Base-by-base conservation (phyloP, 129 eudicot species). In the sunflower (Helianthus annuus) region DNA sequence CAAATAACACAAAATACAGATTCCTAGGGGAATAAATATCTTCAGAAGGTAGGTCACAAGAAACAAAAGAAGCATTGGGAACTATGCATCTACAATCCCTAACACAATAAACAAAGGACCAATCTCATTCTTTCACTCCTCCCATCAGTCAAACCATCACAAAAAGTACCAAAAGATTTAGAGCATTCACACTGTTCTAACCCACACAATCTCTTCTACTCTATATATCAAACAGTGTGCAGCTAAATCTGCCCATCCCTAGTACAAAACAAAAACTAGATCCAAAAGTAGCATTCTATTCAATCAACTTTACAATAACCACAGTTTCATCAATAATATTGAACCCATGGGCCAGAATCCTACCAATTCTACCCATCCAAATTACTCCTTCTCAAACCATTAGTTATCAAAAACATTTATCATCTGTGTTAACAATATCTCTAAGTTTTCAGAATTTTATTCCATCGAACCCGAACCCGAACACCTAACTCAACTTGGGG, bases 1-100 rank as follows among this genome's bases (percentile, higher is more conserved):
- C 46, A 7, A 68, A 51, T 52, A 40, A 57, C 48, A 79, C 32
- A 13, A 40, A 68, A 60, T 49, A 45, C 15, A 68, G 52, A 56
- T 69, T 34, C 51, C 54, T 13, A 77, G 44, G 27, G 34, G 48
- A 49, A 14, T 4, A 78, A 49, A 64, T 32, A 68, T 36, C 29
- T 69, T 48, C 40, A 67, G 1, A 67, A 56, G 36, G 62, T 38
- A 56, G 36, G 62, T 24, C 64, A 27, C 64, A 58, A 10, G 64
- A 74, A 53, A 53, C 62, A 17, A 38, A 11, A 40, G 53, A 76
- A 57, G 17, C 49, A 49, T 77, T 60, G 70, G 76, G 81, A 77
- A 38, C 39, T 49, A 77, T 69, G 70, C 76, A 60, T 61, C 75
- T 59, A 68, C 60, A 57, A 62, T 73, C 48, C 38, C 45, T 48